A percentile compares a stretch with the other conserved stretches of the same genome.
These are phyloP conservation scores for Allomyces arbusculus DNA, from an alignment of 192 early-diverging fungal species.

Conservation along the genomic window DNA sequence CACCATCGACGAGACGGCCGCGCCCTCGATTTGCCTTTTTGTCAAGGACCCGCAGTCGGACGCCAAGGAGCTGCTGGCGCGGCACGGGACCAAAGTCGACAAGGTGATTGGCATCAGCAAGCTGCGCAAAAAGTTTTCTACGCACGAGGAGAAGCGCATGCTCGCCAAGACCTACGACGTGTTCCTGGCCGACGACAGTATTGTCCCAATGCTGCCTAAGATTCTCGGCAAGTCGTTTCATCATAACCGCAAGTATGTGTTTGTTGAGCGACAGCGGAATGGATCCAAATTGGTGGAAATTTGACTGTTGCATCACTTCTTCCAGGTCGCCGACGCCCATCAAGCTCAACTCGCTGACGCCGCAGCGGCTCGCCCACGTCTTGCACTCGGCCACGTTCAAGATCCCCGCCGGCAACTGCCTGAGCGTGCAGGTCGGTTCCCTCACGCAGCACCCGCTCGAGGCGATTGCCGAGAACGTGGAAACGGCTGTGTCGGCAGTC, in stretches of 20 bases:
- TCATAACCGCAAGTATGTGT: slow-evolving; percentile 52
- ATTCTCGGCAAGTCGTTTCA: slow-evolving; percentile 70
- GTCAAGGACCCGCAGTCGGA: background rate
- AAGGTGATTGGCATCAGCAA: slow-evolving; percentile 58
- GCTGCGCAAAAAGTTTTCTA: slow-evolving; percentile 55
- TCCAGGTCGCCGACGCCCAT: slow-evolving; percentile 50
- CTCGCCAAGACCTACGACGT: slow-evolving; percentile 57
- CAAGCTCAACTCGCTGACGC: slow-evolving; percentile 20
- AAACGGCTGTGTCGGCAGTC: slow-evolving; percentile 33
- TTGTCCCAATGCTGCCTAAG: slow-evolving; percentile 52
- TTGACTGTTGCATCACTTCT: background rate
- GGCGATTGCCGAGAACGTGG: slow-evolving; percentile 59
- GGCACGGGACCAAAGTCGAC: background rate
- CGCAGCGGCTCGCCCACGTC: slow-evolving; percentile 9
- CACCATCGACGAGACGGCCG: no score
- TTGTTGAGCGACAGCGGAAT: slow-evolving; percentile 6
- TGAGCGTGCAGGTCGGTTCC: slow-evolving; percentile 48
- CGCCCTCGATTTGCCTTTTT: background rate
- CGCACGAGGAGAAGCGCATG: slow-evolving; percentile 59
- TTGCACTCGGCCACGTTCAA: slow-evolving; percentile 12
- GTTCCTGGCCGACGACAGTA: slow-evolving; percentile 71
- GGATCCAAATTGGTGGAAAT: slow-evolving; percentile 8
- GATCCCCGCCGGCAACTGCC: slow-evolving; percentile 16
- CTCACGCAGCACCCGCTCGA: slow-evolving; percentile 25
- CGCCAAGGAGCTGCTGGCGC: background rate